Base-by-base conservation (phyloP, 2,329 filamentous ascomycete genomes). In the Colletotrichum higginsianum region DNA sequence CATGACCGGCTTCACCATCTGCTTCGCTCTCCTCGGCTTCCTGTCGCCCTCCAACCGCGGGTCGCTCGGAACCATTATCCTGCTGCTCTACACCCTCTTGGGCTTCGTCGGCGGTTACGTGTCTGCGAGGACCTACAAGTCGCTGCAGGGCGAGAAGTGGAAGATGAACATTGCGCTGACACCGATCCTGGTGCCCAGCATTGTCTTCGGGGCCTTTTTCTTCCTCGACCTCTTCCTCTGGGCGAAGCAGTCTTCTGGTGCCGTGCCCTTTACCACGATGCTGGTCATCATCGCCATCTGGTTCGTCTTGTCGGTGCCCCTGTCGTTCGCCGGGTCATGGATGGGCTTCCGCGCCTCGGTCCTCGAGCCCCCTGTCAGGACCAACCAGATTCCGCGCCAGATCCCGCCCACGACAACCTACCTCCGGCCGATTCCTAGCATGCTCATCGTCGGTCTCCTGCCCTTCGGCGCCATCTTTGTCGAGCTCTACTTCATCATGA, bases 401-500 rank as follows among this genome's bases (percentile, higher is more conserved):
- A 97, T 99, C 61, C 96, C 96, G 13, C 94, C 94, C 0, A 89
- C 91, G 57, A 91, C 89, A 2, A 94, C 92, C 11, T 98, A 97
- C 78, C 91, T 98, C 60, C 92, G 92, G 73, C 94, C 94, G 0
- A 84, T 98, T 9, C 96, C 96, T 1, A 97, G 94, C 75, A 96
- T 98, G 89, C 88, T 98, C 18, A 88, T 98, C 26, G 96, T 97
- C 30, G 96, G 96, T 63, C 91, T 98, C 61, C 87, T 98, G 35
- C 96, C 96, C 0, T 99, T 99, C 78, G 95, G 94, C 57, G 96
- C 96, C 73, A 98, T 99, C 80, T 98, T 98, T 76, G 95, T 98
- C 57, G 96, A 99, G 84, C 91, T 99, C 2, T 98, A 98, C 88
- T 98, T 98, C 84, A 98, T 99, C 86, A 97, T 99, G 94, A 97